phyloP scores from a whole-genome alignment of 2,329 filamentous ascomycete species.

The Monosporascus sp. region DNA sequence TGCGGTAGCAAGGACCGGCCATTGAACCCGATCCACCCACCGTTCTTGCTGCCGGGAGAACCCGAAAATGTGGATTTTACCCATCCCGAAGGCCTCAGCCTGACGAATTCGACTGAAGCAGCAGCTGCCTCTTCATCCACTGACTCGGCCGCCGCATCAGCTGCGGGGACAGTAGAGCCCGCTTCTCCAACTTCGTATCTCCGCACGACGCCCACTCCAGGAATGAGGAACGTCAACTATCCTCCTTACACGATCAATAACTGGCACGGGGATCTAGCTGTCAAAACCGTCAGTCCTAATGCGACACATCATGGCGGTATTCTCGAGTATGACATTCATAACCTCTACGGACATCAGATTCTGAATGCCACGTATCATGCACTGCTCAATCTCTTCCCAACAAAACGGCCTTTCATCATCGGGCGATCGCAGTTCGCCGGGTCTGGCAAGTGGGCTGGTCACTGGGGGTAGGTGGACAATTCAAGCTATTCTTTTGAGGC shows the following conservation, averaged over 20 bases:
- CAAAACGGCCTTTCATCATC: constrained; percentile 77
- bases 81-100: constrained; percentile 66
- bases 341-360: constrained; percentile 70
- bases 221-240: constrained; percentile 61
- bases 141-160: constrained; percentile 25
- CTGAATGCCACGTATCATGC: constrained; percentile 72
- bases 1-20: constrained; percentile 62
- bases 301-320: constrained; percentile 70
- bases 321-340: constrained; percentile 79
- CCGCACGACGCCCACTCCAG: constrained; percentile 56
- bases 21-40: constrained; percentile 63
- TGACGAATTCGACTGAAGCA: constrained; percentile 64
- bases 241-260: constrained; percentile 76
- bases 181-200: constrained; percentile 42
- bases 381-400: constrained; percentile 57
- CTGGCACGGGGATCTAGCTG: constrained; percentile 64
- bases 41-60: constrained; percentile 61
- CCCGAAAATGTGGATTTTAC: constrained; percentile 51
- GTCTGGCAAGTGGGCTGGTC: constrained; percentile 68
- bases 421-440: constrained; percentile 77
- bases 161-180: constrained; percentile 1
- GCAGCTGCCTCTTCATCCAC: constrained; percentile 50
- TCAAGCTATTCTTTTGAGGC: background rate
- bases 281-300: constrained; percentile 70
- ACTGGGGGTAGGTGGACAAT: constrained; percentile 55